These are phyloP conservation scores for Serendipita vermifera DNA, from an alignment of 768 basidiomycete species.

Conservation along the genomic window DNA sequence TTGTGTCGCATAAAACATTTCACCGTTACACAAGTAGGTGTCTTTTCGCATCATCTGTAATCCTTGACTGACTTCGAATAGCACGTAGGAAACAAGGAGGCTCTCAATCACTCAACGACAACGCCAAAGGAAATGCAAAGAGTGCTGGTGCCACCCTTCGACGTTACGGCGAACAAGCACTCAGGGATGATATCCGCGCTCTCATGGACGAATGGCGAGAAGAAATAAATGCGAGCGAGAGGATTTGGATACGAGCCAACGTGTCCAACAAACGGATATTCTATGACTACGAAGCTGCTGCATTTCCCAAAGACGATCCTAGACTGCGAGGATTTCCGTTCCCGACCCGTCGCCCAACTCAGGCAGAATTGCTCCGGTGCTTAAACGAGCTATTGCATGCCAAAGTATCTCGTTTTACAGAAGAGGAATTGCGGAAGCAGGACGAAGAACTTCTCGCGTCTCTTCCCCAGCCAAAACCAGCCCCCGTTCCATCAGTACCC, in stretches of 20 bases:
- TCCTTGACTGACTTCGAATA: conserved; percentile 23
- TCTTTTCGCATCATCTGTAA: conserved; percentile 10
- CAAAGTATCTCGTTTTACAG: conserved; percentile 77
- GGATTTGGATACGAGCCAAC: conserved; percentile 85
- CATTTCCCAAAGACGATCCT: conserved; percentile 62
- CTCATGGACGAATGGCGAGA: conserved; percentile 77
- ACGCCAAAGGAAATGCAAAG: conserved; percentile 81
- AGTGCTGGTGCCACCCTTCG: conserved; percentile 90
- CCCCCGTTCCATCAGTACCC: conserved; percentile 29
- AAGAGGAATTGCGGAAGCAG: conserved; percentile 66
- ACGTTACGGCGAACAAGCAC: conserved; percentile 87
- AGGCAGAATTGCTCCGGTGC: conserved; percentile 78
- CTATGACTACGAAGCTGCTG: conserved; percentile 72
- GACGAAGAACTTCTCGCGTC: conserved; percentile 87
- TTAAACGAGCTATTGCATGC: conserved; percentile 72
- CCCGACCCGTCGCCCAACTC: conserved; percentile 89
- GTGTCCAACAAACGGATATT: conserved; percentile 80
- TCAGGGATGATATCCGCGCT: conserved; percentile 84
- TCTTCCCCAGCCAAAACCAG: conserved; percentile 63
- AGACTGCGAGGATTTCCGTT: conserved; percentile 87
- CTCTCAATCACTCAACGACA: conserved; percentile 82
- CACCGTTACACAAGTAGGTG: conserved; percentile 93
- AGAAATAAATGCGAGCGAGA: conserved; percentile 72
- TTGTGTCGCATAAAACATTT: conserved; percentile 87
- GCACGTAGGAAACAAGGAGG: conserved; percentile 97